Conservation (phyloP, 73 alveolate species). For the Paramecium pentaurelia region DNA sequence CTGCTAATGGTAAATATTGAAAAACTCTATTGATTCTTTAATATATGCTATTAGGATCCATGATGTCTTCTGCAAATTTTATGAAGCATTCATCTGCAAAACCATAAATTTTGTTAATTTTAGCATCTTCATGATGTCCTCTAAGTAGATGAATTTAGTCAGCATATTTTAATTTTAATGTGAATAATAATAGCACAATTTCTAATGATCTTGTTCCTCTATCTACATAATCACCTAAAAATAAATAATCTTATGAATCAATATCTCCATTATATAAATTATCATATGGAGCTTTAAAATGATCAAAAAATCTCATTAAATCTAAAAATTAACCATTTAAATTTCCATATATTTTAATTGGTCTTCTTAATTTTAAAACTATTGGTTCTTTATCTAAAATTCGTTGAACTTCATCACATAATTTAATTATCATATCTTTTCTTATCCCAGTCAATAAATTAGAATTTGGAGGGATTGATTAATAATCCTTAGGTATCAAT, state of each 20-base stretch:
- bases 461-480: slow-evolving; percentile 32
- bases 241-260: slow-evolving; percentile 68
- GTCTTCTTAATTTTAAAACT: neutral
- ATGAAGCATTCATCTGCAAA: slow-evolving; percentile 80
- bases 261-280: slow-evolving; percentile 54
- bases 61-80: slow-evolving; percentile 76
- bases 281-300: slow-evolving; percentile 58
- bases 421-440: slow-evolving; percentile 42
- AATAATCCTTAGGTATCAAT: slow-evolving; percentile 10
- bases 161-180: slow-evolving; percentile 63
- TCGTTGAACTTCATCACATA: slow-evolving; percentile 56
- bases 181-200: slow-evolving; percentile 64
- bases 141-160: slow-evolving; percentile 68
- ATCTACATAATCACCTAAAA: slow-evolving; percentile 85
- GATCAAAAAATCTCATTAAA: slow-evolving; percentile 97
- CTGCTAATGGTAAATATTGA: slow-evolving; percentile 83
- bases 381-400: slow-evolving; percentile 43
- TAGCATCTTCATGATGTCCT: slow-evolving; percentile 85
- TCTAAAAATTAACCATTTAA: slow-evolving; percentile 97
- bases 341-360: slow-evolving; percentile 93
- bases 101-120: slow-evolving; percentile 78
- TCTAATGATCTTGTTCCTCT: slow-evolving; percentile 85
- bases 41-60: slow-evolving; percentile 71
- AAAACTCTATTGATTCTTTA: slow-evolving; percentile 79
- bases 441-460: slow-evolving; percentile 45